Percentiles rank a stretch among this genome's conserved stretches.
Conservation (phyloP, 2,329 filamentous ascomycete species). For the Fusarium torreyae region DNA sequence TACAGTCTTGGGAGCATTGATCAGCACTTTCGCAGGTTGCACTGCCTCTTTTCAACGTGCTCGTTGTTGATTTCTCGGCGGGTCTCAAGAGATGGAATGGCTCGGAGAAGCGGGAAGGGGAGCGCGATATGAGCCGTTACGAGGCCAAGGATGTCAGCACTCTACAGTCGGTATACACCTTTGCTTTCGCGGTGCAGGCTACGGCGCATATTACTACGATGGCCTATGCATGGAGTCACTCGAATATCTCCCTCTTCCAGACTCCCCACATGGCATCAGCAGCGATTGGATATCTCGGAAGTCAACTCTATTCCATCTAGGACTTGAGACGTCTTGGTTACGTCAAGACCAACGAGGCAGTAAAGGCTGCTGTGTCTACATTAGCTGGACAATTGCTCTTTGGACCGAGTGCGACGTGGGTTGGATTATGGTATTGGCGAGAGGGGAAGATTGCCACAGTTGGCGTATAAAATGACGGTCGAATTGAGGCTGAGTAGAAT, state of each 20-base stretch:
- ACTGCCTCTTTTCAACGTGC: not conserved
- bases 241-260: not conserved
- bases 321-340: not conserved
- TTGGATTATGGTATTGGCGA: not conserved
- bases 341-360: constrained; percentile 1
- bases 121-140: not conserved
- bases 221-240: not conserved
- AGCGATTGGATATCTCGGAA: not conserved
- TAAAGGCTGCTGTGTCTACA: not conserved
- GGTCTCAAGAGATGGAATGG: not conserved
- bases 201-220: not conserved
- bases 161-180: not conserved
- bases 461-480: not conserved
- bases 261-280: not conserved
- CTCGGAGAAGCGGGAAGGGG: not conserved
- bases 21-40: too few relatives aligned
- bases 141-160: not conserved
- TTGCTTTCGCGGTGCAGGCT: not conserved
- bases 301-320: not conserved
- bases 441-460: not conserved
- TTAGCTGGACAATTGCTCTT: not conserved
- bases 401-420: not conserved
- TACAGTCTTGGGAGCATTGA: too few relatives aligned
- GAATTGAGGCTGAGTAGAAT: constrained; percentile 8
- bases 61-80: not conserved